These are phyloP conservation scores for Talaromyces atroroseus DNA, from an alignment of 2,329 filamentous ascomycete species.

Conservation along the genomic window DNA sequence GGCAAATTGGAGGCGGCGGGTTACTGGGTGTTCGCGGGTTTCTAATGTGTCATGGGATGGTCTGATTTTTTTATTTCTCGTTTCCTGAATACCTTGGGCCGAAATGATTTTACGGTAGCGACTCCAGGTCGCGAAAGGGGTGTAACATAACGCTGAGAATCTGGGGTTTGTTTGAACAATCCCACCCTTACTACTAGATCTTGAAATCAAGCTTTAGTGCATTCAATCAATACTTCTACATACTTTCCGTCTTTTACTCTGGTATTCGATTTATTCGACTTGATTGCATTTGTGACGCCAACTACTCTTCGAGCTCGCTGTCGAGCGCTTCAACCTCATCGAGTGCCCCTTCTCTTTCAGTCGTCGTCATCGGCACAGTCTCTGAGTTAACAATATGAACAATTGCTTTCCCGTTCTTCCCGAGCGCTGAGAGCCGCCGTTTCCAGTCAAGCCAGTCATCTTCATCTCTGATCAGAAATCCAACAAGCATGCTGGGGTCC, in stretches of 20 bases:
- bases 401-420: conserved; percentile 71
- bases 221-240: conserved; percentile 14
- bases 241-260: not conserved
- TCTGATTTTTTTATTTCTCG: conserved; percentile 29
- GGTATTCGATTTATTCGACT: conserved; percentile 2
- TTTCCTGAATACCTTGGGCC: conserved; percentile 19
- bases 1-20: conserved; percentile 39
- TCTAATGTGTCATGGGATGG: conserved; percentile 47
- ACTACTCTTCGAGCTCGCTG: conserved; percentile 6
- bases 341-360: conserved; percentile 66
- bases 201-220: conserved; percentile 32
- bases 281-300: not conserved
- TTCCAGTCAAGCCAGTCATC: conserved; percentile 83
- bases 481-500: conserved; percentile 97
- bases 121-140: conserved; percentile 37
- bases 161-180: conserved; percentile 28
- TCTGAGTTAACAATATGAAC: conserved; percentile 76
- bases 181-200: conserved; percentile 28
- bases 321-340: conserved; percentile 83
- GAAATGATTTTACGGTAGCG: conserved; percentile 39
- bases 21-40: conserved; percentile 42
- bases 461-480: conserved; percentile 77
- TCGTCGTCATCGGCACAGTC: conserved; percentile 48
- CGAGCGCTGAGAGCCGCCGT: conserved; percentile 57
- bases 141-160: conserved; percentile 43